These are phyloP conservation scores for Claviceps spartinae DNA, from an alignment of 2,329 filamentous ascomycete genomes.

Conservation along the genomic window DNA sequence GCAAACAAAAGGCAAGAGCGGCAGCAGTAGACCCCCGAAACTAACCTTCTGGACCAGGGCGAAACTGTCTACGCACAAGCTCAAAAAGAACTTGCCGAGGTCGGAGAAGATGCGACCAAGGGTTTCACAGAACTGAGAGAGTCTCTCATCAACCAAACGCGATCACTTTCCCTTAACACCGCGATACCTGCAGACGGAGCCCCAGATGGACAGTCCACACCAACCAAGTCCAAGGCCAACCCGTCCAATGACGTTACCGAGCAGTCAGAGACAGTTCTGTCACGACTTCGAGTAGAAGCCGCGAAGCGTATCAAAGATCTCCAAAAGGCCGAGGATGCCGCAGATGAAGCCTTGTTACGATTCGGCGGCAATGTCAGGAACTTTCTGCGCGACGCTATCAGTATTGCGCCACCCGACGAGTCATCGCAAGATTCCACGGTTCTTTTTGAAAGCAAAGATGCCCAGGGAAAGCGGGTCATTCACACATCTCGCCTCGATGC, in stretches of 20 bases:
- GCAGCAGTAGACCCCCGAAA: not conserved
- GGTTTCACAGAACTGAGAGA: constrained; percentile 60
- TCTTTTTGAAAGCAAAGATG: constrained; percentile 88
- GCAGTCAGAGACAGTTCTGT: constrained; percentile 53
- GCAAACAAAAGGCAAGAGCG: not conserved
- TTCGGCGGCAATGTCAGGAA: constrained; percentile 83
- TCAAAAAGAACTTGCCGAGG: constrained; percentile 68
- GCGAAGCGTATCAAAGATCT: constrained; percentile 77
- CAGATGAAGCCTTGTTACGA: constrained; percentile 84
- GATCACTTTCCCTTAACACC: constrained; percentile 54
- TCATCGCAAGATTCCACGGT: constrained; percentile 45
- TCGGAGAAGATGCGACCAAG: constrained; percentile 69
- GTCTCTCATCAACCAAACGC: constrained; percentile 57
- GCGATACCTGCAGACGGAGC: constrained; percentile 17
- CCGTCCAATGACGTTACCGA: constrained; percentile 29
- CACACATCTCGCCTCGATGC: constrained; percentile 91
- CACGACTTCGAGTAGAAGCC: constrained; percentile 63
- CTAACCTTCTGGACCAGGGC: constrained; percentile 36
- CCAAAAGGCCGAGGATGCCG: constrained; percentile 84
- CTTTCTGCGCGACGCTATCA: constrained; percentile 83
- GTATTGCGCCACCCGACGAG: constrained; percentile 59
- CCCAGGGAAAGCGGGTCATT: constrained; percentile 79
- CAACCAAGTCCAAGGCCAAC: constrained; percentile 26
- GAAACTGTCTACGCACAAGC: constrained; percentile 74
- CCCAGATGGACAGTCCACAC: constrained; percentile 28